These are phyloP conservation scores for Auricularia sp. DNA, from an alignment of 768 basidiomycete species.

Conservation along the genomic window DNA sequence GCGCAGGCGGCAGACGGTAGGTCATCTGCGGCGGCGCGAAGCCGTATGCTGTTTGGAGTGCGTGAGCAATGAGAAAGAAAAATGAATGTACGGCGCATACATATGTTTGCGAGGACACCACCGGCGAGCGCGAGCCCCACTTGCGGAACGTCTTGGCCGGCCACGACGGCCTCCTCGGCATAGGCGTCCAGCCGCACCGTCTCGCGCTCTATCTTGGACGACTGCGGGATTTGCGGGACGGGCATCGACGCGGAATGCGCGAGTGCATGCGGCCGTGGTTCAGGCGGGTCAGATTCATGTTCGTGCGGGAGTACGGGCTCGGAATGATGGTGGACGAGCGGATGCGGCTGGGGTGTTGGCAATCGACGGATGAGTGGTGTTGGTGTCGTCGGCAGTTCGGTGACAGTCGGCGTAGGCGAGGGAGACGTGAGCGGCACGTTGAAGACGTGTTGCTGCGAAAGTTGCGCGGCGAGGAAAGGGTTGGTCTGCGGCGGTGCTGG, in stretches of 20 bases:
- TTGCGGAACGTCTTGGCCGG: neutral
- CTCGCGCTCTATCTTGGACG: neutral
- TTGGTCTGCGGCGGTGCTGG: neutral
- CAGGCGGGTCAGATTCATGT: neutral
- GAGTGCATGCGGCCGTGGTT: neutral
- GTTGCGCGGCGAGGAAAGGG: neutral
- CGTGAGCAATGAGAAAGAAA: neutral
- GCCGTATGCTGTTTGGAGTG: conserved; percentile 47
- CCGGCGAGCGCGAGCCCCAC: conserved; percentile 32
- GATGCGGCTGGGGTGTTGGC: neutral
- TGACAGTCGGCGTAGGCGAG: neutral
- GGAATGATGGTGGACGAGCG: neutral
- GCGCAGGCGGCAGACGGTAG: conserved; percentile 36
- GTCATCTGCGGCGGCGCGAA: conserved; percentile 52
- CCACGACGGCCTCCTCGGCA: neutral
- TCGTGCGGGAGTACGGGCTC: neutral
- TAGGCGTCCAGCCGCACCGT: neutral
- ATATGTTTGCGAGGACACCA: conserved; percentile 49
- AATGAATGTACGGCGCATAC: conserved; percentile 34
- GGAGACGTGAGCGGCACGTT: neutral
- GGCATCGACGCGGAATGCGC: neutral
- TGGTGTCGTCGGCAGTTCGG: neutral
- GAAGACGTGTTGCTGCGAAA: neutral
- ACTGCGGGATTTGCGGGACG: neutral
- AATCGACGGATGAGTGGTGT: neutral